Base-by-base conservation (phyloP, 306 rosid genomes). In the Corylus americana region DNA sequence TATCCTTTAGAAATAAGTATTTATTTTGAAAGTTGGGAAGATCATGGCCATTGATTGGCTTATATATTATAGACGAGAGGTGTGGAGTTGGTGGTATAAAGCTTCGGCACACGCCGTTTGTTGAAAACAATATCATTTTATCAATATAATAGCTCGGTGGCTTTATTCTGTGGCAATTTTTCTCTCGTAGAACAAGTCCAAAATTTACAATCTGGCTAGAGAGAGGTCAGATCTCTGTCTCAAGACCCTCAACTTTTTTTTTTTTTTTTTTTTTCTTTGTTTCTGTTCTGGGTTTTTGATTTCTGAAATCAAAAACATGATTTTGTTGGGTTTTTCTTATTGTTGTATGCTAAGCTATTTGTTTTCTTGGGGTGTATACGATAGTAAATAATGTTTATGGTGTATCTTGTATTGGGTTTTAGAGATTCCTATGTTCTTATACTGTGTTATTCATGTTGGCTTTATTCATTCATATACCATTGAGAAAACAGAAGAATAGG, bases 211-310 rank as follows among this genome's bases (percentile, higher is more conserved):
- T 77, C 86, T 83, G 83, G 88, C 85, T 69, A 68, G 27, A 68
- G 75, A 62, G 77, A 80, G 89, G 89, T 83, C 55, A 80, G 85
- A 83, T 86, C 79, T 66, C 70, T 70, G 45, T 58, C 55, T 35
- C 63, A 8, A 53, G 35, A 31, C 35, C 2, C 35, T 31, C 35
- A 31, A 31, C 2, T n/a, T n/a, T 22, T 22, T 22, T 22, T 31
- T 3, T 31, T 0, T 0, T 57, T 45, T 11, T 9, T 22, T 59
- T 5, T 62, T 11, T 45, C 31, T 20, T 20, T 25, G n/a, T 48
- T 70, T 55, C 10, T 37, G 47, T 61, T 74, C 78, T 86, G 59
- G 68, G 77, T 80, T 59, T 77, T 55, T 63, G 42, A 44, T 42
- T 76, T 82, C 11, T 67, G 7, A 14, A 13, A 13, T 3, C 8